Conservation (phyloP, 495 filamentous ascomycete species). For the Neurospora cerealis region DNA sequence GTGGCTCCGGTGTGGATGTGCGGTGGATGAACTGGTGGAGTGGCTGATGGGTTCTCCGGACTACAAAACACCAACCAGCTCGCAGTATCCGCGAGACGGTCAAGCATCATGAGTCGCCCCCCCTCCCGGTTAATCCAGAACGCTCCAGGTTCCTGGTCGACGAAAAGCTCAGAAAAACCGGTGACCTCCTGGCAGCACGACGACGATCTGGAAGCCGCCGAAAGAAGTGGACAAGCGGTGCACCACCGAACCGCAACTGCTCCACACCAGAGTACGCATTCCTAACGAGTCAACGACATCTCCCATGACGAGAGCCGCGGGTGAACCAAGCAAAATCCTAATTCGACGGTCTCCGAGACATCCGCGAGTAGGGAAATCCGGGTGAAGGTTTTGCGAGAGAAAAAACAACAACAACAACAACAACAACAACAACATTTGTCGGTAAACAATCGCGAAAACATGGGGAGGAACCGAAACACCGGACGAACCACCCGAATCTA, state of each 20-base stretch:
- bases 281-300: not conserved
- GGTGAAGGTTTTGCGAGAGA: not conserved
- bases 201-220: not conserved
- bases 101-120: not conserved
- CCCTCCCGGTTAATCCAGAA: not conserved
- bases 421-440: not conserved
- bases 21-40: slow-evolving; percentile 10
- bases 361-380: not conserved
- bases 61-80: not conserved
- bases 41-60: not conserved
- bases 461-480: not conserved
- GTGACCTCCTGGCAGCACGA: not conserved
- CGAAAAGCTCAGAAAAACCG: not conserved
- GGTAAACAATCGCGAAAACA: not conserved
- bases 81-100: not conserved
- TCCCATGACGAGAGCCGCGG: not conserved
- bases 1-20: slow-evolving; percentile 6
- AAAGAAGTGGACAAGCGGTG: not conserved
- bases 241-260: not conserved
- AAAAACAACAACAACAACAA: no score
- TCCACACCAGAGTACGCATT: not conserved
- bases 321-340: not conserved
- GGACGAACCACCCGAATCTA: not conserved
- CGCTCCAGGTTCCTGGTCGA: not conserved
- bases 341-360: not conserved